These are phyloP conservation scores for Dimargaris cristalligena DNA, from an alignment of 192 early-diverging fungal genomes.

Conservation along the genomic window DNA sequence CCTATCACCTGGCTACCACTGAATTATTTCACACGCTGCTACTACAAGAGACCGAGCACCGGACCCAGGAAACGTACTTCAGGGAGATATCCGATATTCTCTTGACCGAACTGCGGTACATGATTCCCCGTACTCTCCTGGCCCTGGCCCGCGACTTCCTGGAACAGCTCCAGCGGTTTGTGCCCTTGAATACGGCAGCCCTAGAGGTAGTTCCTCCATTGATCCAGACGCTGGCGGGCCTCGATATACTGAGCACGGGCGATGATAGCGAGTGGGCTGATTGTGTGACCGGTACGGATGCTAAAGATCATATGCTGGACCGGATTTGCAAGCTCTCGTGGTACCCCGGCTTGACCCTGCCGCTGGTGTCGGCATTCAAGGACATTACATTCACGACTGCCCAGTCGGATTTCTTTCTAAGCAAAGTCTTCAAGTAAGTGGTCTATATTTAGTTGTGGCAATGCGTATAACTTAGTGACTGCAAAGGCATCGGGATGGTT, in stretches of 20 bases:
- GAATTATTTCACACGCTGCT: too few species aligned
- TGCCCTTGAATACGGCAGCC: not conserved
- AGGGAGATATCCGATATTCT: slow-evolving; percentile 2
- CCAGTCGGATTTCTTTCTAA: not conserved
- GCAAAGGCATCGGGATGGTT: too few species aligned
- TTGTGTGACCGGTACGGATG: not conserved
- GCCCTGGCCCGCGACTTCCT: not conserved
- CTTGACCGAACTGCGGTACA: not conserved
- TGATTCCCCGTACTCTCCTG: not conserved
- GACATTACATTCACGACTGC: not conserved
- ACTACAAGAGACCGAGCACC: too few species aligned
- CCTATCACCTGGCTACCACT: too few species aligned
- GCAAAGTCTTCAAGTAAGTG: slow-evolving; percentile 10
- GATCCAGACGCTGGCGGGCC: not conserved
- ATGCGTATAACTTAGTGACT: too few species aligned
- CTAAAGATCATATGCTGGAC: not conserved
- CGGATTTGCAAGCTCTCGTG: not conserved
- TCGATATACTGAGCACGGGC: not conserved
- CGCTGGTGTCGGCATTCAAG: not conserved
- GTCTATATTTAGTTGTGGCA: too few species aligned
- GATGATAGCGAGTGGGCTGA: slow-evolving; percentile 5
- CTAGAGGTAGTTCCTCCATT: not conserved
- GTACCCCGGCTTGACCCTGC: slow-evolving; percentile 1
- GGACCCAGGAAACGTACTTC: not conserved
- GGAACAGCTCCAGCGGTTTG: not conserved